Base-by-base conservation (phyloP, 768 basidiomycete genomes). In the Naganishia friedmannii region DNA sequence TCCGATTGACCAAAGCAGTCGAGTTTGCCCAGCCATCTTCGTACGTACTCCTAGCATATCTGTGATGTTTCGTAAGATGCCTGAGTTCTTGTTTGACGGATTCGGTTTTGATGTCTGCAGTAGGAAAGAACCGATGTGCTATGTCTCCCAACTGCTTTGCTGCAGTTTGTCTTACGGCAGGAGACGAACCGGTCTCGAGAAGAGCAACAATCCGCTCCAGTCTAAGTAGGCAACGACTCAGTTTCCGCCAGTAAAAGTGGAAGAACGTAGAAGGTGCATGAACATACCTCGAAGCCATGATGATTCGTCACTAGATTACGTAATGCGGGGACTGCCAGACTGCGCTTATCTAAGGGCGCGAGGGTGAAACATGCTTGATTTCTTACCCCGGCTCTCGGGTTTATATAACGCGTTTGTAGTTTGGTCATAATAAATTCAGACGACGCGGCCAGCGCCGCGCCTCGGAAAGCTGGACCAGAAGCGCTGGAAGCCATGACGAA, bases 171-270 rank as follows among this genome's bases (percentile, higher is more conserved):
- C 94, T 87, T 74, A 99, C 89, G 60, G 90, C 89, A 51, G 86
- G 82, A 3, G 93, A 93, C 15, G 95, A 94, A 54, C 96, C 96
- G 45, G 93, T 93, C 81, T 97, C 94, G 72, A 99, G 87, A 54
- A 99, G 86, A 76, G 92, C 86, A 80, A 99, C 88, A 84, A 99
- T 90, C 82, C 96, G 89, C 86, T 98, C 96, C 84, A 97, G 88
- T 84, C 94, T 95, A 67, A 8, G 12, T 31, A 10, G 53, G 29
- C 15, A 45, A 31, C 26, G 5, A 34, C 21, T 56, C 29, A 68
- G 67, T 39, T n/a, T 19, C 37, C 15, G 10, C 15, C n/a, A 9
- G 12, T 26, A 19, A 39, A 37, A 10, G 9, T 21, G 45, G 31
- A 46, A 31, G 13, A 12, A 39, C n/a, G n/a, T 21, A 42, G 48